Base-by-base conservation (phyloP, 148 eudicot species). In the Vaccinium darrowii region DNA sequence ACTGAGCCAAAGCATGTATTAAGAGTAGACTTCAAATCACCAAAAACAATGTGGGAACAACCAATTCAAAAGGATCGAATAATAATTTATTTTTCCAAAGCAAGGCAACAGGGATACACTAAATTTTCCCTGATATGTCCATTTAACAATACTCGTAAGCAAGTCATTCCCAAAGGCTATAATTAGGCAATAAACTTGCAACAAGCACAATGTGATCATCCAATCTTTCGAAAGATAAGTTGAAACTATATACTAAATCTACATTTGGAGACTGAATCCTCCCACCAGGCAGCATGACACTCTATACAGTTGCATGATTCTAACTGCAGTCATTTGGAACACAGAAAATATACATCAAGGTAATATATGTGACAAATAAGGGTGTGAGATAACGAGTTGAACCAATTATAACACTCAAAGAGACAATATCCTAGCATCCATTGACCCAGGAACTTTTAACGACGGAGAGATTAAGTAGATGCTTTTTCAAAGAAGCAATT, bases 61-160 rank as follows among this genome's bases (percentile, higher is more conserved):
- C 23, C 79, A 16, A 57, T 49, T 76, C 53, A 19, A 9, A 76
- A 13, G 12, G 57, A 69, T 69, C 19, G 14, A 27, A 5, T 14
- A 27, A 69, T 69, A 1, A 69, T 69, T 13, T 25, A 27, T 69
- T 13, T 69, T 69, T 69, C 1, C 19, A 78, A 30, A 78, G 62
- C 54, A 78, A 54, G 47, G 81, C 39, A 53, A 53, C 54, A n/a
- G n/a, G 62, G 81, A n/a, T n/a, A 10, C 30, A 78, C 43, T 78
- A 7, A 43, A n/a, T 53, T 27, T 53, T 78, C 13, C n/a, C 7
- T 27, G 11, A 52, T 14, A 53, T 13, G 43, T 12, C 62, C 57
- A 5, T 25, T 49, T 78, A 25, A 0, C 4, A 8, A 2, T 13
- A 27, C 57, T 15, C 11, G 27, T 25, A 27, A 0, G 6, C 62